Conservation (phyloP, 805 yeast genomes). For the Hagleromyces aurorensis region DNA sequence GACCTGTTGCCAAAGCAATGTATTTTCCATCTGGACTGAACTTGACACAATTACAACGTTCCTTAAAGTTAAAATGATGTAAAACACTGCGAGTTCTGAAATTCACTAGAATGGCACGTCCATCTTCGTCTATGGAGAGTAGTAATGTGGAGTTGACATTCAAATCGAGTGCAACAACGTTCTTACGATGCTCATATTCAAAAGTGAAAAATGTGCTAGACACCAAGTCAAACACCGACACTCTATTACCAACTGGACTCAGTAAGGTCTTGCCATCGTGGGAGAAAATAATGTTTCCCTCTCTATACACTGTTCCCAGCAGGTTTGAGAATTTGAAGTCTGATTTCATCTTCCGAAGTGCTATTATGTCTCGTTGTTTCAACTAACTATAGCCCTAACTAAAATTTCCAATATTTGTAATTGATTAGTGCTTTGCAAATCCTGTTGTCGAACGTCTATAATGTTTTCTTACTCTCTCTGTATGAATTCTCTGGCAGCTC, state of each 20-base stretch:
- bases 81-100: slow-evolving; percentile 74
- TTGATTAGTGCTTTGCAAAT: too few relatives aligned
- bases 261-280: slow-evolving; percentile 77
- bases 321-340: slow-evolving; percentile 83
- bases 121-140: slow-evolving; percentile 81
- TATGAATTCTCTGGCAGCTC: too few relatives aligned
- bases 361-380: too few relatives aligned
- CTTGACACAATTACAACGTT: slow-evolving; percentile 59
- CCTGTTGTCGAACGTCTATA: too few relatives aligned
- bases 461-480: too few relatives aligned
- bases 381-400: too few relatives aligned
- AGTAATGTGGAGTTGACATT: slow-evolving; percentile 76
- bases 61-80: slow-evolving; percentile 91
- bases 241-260: slow-evolving; percentile 93
- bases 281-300: slow-evolving; percentile 83
- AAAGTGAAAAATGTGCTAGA: slow-evolving; percentile 84
- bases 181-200: slow-evolving; percentile 86
- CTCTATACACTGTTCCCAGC: slow-evolving; percentile 88
- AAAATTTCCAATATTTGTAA: too few relatives aligned
- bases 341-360: slow-evolving; percentile 70
- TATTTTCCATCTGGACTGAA: slow-evolving; percentile 84
- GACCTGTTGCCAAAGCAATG: slow-evolving; percentile 78
- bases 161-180: slow-evolving; percentile 68
- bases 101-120: slow-evolving; percentile 87
- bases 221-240: slow-evolving; percentile 77